A percentile compares a stretch with the other conserved stretches of the same genome.
Conservation (phyloP, 106 monocot genomes). For the Allium fistulosum region DNA sequence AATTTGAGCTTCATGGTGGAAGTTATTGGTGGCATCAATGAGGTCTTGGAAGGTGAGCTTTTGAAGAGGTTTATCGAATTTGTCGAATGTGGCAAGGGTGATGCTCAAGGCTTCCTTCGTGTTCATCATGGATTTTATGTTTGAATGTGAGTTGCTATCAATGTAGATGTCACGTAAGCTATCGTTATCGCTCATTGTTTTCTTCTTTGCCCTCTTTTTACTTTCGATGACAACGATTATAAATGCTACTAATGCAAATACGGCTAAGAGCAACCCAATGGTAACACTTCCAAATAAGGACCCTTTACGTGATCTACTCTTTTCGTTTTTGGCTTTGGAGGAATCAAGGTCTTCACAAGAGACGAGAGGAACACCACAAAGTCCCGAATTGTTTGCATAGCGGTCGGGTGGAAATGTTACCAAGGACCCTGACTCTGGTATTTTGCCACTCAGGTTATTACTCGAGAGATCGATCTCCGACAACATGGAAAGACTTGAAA, state of each 20-base stretch:
- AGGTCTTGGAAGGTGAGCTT: slow-evolving; percentile 74
- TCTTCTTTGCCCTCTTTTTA: slow-evolving; percentile 23
- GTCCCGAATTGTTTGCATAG: slow-evolving; percentile 48
- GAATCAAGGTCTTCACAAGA: slow-evolving; percentile 7
- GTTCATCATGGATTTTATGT: slow-evolving; percentile 11
- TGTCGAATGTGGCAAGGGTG: slow-evolving; percentile 47
- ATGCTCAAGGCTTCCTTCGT: slow-evolving; percentile 63
- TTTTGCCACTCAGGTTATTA: slow-evolving; percentile 71
- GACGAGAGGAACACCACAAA: slow-evolving; percentile 66
- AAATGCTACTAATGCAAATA: neutral
- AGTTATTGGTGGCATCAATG: slow-evolving; percentile 75
- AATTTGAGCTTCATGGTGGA: slow-evolving; percentile 58
- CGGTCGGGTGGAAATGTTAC: slow-evolving; percentile 43
- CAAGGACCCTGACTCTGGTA: slow-evolving; percentile 73
- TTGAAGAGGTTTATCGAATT: slow-evolving; percentile 42
- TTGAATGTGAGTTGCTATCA: slow-evolving; percentile 48
- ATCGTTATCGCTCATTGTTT: slow-evolving; percentile 5
- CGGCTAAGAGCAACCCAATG: slow-evolving; percentile 6
- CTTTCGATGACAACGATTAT: slow-evolving; percentile 1
- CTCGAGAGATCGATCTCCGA: slow-evolving; percentile 84
- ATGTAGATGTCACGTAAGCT: slow-evolving; percentile 29
- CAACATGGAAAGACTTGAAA: slow-evolving; percentile 48
- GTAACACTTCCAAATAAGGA: slow-evolving; percentile 5
- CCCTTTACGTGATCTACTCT: neutral
- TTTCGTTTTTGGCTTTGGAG: neutral